Percentiles rank a stretch among this genome's conserved stretches.
Evolutionary conservation across 2,329 filamentous ascomycete species (phyloP).

Genomic region (Xylaria sp.): DNA sequence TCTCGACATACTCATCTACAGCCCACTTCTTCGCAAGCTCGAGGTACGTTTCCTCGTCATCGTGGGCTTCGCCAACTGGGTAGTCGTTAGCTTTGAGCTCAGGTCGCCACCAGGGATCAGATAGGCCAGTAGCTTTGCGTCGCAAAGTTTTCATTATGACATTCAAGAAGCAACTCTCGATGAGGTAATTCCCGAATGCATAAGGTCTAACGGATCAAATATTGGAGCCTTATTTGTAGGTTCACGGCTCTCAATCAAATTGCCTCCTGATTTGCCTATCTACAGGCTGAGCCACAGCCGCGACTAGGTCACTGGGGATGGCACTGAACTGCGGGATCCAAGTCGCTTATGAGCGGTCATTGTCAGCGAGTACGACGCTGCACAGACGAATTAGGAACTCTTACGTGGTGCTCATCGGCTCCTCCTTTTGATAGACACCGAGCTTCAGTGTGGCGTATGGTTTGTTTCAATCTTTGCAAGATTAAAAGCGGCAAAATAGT

Average conservation of each 20-base stretch:
- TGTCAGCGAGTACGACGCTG: slow-evolving; percentile 1
- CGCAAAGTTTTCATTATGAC: slow-evolving; percentile 5
- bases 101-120: slow-evolving; percentile 32
- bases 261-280: slow-evolving; percentile 1
- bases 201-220: not conserved
- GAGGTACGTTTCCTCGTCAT: slow-evolving; percentile 25
- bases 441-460: slow-evolving; percentile 23
- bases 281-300: slow-evolving; percentile 16
- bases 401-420: slow-evolving; percentile 17
- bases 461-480: slow-evolving; percentile 3
- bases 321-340: not conserved
- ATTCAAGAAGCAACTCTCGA: not conserved
- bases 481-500: slow-evolving; percentile 2
- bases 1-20: slow-evolving; percentile 22
- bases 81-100: slow-evolving; percentile 31
- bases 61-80: slow-evolving; percentile 31
- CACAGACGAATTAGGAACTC: not conserved
- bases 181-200: not conserved
- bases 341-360: not conserved
- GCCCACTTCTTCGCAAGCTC: slow-evolving; percentile 24
- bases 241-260: not conserved
- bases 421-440: not conserved
- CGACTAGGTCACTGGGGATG: not conserved
- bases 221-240: slow-evolving; percentile 12
- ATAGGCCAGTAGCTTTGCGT: not conserved